A percentile compares a stretch with the other conserved stretches of the same genome.
phyloP scores from a whole-genome alignment of 1,284 basidiomycete genomes.

The Boletus hoseneyae region DNA sequence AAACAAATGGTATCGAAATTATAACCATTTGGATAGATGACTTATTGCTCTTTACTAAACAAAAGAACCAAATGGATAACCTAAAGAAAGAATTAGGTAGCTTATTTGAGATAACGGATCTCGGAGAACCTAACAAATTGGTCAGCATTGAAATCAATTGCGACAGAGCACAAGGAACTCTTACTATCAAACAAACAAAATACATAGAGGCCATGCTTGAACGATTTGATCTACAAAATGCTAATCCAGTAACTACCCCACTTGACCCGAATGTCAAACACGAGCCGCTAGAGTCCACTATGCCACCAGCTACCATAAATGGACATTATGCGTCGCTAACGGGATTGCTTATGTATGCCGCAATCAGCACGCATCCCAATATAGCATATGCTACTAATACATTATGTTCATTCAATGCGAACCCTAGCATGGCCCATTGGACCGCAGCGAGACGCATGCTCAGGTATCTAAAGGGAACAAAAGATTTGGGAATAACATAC shows the following conservation, averaged over 20 bases:
- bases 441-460: too few relatives aligned
- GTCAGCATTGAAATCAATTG: slow-evolving; percentile 1
- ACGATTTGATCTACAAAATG: not conserved
- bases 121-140: slow-evolving; percentile 2
- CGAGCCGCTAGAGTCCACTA: too few relatives aligned
- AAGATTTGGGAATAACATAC: too few relatives aligned
- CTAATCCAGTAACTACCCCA: not conserved
- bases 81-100: not conserved
- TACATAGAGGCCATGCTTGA: slow-evolving; percentile 2
- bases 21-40: slow-evolving; percentile 12
- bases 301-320: too few relatives aligned
- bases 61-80: not conserved
- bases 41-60: slow-evolving; percentile 2
- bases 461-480: too few relatives aligned
- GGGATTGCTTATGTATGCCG: too few relatives aligned
- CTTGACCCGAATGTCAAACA: not conserved
- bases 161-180: not conserved
- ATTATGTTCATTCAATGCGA: too few relatives aligned
- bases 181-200: slow-evolving; percentile 1
- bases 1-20: not conserved
- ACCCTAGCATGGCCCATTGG: too few relatives aligned
- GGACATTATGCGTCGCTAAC: too few relatives aligned
- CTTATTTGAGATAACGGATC: slow-evolving; percentile 1
- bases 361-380: too few relatives aligned
- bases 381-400: too few relatives aligned